A percentile compares a stretch with the other conserved stretches of the same genome.
These are phyloP conservation scores for Didymellaceae sp. DNA, from an alignment of 2,329 filamentous ascomycete species.

Conservation along the genomic window DNA sequence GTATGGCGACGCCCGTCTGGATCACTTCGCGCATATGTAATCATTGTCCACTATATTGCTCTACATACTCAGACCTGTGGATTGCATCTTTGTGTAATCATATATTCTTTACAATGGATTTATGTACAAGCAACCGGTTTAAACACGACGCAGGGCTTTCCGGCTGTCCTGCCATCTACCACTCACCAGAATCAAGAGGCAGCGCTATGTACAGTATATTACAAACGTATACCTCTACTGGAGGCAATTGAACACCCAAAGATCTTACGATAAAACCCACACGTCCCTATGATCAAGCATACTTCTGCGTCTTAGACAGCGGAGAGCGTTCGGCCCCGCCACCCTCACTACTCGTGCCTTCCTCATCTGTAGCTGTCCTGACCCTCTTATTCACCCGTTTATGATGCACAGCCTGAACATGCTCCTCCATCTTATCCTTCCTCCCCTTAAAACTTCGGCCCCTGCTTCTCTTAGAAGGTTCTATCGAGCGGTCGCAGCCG, in stretches of 20 bases:
- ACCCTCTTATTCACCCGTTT: constrained; percentile 15
- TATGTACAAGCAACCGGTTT: too few relatives aligned
- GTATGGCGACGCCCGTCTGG: too few relatives aligned
- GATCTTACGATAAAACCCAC: background rate
- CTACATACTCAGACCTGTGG: too few relatives aligned
- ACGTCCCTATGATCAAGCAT: background rate
- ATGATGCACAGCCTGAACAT: constrained; percentile 34
- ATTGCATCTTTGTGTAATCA: too few relatives aligned
- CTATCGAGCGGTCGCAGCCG: constrained; percentile 30
- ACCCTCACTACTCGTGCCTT: background rate
- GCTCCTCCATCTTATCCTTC: constrained; percentile 43
- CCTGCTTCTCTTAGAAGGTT: constrained; percentile 22
- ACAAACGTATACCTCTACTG: background rate
- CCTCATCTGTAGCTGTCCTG: background rate
- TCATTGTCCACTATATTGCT: too few relatives aligned
- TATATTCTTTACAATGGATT: too few relatives aligned
- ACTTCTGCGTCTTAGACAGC: background rate
- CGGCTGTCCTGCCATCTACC: too few relatives aligned
- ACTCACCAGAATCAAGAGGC: too few relatives aligned
- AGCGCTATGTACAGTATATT: background rate
- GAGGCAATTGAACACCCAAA: background rate
- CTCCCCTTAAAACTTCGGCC: constrained; percentile 36
- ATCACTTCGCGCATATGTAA: too few relatives aligned
- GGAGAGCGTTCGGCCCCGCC: background rate
- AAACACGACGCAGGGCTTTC: too few relatives aligned